Evolutionary conservation across 1,284 basidiomycete genomes (phyloP), one percentile per base, ranked within the genome.

Genomic region (Porodaedalea pini): DNA sequence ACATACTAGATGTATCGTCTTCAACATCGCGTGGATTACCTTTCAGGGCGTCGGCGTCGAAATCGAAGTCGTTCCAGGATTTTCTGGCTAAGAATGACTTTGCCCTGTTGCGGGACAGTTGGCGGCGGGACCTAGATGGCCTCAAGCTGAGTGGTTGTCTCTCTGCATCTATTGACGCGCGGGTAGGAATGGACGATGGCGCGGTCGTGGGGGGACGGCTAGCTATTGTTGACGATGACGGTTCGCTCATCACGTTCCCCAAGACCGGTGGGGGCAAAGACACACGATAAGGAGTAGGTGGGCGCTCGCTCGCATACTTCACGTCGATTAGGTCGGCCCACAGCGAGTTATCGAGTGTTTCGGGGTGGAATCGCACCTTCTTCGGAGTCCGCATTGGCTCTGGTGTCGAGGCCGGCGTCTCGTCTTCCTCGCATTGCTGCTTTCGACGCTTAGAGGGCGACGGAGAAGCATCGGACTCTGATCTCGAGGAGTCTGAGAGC

Each of bases 281-380:
- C n/a, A 8, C 17, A 25, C 19, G 45, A 29, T 3, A 19, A 15
- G 45, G 45, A 32, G 45, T 25, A 6, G 23, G 45, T 48, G 45
- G 45, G 23, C 45, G 45, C 29, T 48, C 45, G 29, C 45, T 48
- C 7, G 45, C 25, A 23, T 43, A 43, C 23, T 53, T 53, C 17
- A 41, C 31, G 11, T 19, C 37, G 11, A 27, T 37, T 7, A 57
- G 21, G 15, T 57, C 54, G 13, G 62, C 45, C 51, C 60, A 63
- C 8, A 51, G 51, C 23, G 54, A 56, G 29, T 63, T 64, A 36
- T 64, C 63, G 31, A 59, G 29, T 13, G 51, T 44, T 15, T 43
- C 47, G 8, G 63, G 59, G 41, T 63, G 63, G 36, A 63, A 50
- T 50, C 62, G n/a, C 27, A 52, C 49, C 34, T 41, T 25, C 51